These are phyloP conservation scores for Picochlorum sp. DNA, from an alignment of 139 green algal genomes.

Conservation along the genomic window DNA sequence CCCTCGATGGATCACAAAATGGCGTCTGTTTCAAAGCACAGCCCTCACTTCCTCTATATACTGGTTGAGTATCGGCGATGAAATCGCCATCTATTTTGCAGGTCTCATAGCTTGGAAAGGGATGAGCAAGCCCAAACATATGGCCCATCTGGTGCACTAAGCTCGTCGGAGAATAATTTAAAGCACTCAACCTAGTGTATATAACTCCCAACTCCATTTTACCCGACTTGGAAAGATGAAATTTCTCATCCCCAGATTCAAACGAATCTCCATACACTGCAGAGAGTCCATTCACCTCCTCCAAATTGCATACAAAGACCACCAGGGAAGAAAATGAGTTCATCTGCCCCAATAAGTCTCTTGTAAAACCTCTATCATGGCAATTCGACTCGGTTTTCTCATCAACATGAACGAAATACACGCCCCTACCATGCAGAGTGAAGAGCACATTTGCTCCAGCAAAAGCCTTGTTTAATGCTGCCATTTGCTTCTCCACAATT, in stretches of 20 bases:
- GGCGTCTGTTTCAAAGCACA: conserved; percentile 16
- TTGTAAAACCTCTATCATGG: not conserved
- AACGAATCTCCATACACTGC: not conserved
- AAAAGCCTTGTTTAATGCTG: not conserved
- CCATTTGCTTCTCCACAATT: not conserved
- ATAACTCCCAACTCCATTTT: not conserved
- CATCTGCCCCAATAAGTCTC: not conserved
- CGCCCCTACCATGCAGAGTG: not conserved
- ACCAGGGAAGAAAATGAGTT: not conserved
- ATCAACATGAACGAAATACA: too few species aligned
- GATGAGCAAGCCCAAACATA: conserved; percentile 25
- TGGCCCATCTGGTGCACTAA: conserved; percentile 34
- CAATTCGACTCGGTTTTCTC: not conserved
- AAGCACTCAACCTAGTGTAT: conserved; percentile 4
- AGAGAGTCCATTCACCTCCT: conserved; percentile 13
- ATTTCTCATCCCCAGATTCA: not conserved
- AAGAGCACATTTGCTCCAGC: not conserved
- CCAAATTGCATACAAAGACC: conserved; percentile 25
- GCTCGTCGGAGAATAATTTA: conserved; percentile 16
- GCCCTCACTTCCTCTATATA: conserved; percentile 11
- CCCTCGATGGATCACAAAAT: conserved; percentile 6
- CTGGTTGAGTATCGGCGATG: conserved; percentile 17
- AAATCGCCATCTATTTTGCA: conserved; percentile 22
- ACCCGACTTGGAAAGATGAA: not conserved
- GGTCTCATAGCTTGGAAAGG: conserved; percentile 17